Percentiles rank a stretch among this genome's conserved stretches.
Evolutionary conservation across 2,329 filamentous ascomycete species (phyloP).

Genomic region (Cadophora sp.): DNA sequence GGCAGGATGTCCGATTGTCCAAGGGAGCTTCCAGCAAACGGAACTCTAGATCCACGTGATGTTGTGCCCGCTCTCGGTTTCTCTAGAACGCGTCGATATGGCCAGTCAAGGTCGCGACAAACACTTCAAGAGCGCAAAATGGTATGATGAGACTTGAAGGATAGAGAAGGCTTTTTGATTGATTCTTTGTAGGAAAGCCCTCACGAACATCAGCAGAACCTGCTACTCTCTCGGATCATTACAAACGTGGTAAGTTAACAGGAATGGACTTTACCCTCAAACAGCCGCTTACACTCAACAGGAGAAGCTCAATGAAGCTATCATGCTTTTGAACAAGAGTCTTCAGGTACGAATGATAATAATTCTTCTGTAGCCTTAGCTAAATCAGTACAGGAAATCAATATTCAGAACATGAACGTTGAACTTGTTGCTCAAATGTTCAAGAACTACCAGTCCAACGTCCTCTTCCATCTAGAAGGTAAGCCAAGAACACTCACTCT

Average conservation of each 20-base stretch:
- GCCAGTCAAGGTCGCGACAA: constrained; percentile 11
- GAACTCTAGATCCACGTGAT: constrained; percentile 16
- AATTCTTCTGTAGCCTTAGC: not conserved
- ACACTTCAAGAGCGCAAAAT: constrained; percentile 10
- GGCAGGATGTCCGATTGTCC: not conserved
- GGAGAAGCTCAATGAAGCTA: constrained; percentile 97
- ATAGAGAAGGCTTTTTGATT: not conserved
- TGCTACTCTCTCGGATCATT: constrained; percentile 93
- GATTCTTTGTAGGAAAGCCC: constrained; percentile 76
- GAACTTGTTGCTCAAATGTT: constrained; percentile 99
- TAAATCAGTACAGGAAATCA: constrained; percentile 76
- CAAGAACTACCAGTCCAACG: constrained; percentile 99
- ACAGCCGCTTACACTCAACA: constrained; percentile 47
- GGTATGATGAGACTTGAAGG: constrained; percentile 6
- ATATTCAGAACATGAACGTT: constrained; percentile 98
- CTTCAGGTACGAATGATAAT: constrained; percentile 68
- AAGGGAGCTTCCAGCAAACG: constrained; percentile 15
- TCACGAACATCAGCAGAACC: constrained; percentile 95
- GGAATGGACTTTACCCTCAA: constrained; percentile 3
- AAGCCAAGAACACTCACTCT: constrained; percentile 38
- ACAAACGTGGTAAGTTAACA: constrained; percentile 85
- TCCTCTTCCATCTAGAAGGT: constrained; percentile 97
- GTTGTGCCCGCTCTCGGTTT: constrained; percentile 5
- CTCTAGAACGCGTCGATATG: constrained; percentile 21
- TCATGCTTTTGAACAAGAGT: constrained; percentile 90